phyloP scores from a whole-genome alignment of 169 alveolate species.

The Plasmodium adleri region DNA sequence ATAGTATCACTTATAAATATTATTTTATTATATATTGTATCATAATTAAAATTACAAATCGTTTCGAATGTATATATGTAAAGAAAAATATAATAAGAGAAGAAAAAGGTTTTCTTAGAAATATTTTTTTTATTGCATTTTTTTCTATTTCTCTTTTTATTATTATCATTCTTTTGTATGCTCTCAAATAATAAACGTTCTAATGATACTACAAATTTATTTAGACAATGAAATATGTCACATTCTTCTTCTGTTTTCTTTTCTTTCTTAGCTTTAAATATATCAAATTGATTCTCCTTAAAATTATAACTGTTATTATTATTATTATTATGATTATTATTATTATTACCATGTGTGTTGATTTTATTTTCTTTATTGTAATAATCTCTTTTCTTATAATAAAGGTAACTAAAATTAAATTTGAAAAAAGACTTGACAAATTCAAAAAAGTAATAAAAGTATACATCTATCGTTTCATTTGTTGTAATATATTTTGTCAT shows the following conservation, averaged over 20 bases:
- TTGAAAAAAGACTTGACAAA: slow-evolving; percentile 14
- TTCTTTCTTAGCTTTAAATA: neutral
- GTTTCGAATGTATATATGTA: slow-evolving; percentile 31
- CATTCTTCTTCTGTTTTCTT: neutral
- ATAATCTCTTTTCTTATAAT: neutral
- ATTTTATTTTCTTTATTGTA: too few relatives aligned
- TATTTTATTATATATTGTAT: slow-evolving; percentile 1
- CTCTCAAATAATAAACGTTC: slow-evolving; percentile 22
- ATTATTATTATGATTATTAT: too few relatives aligned
- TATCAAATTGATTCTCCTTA: too few relatives aligned
- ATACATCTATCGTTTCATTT: too few relatives aligned
- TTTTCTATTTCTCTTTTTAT: neutral
- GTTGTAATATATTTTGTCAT: too few relatives aligned
- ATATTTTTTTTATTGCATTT: neutral
- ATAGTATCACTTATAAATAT: slow-evolving; percentile 8
- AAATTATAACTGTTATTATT: too few relatives aligned
- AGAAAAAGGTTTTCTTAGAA: slow-evolving; percentile 10
- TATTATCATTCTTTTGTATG: neutral
- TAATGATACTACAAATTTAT: slow-evolving; percentile 18
- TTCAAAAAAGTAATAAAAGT: too few relatives aligned
- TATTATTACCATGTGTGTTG: too few relatives aligned
- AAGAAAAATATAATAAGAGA: slow-evolving; percentile 37
- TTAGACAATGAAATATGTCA: slow-evolving; percentile 11
- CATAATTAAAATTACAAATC: slow-evolving; percentile 1
- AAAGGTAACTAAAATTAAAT: slow-evolving; percentile 50